Conservation (phyloP, 2,329 filamentous ascomycete genomes). For the Pseudogymnoascus sp. region DNA sequence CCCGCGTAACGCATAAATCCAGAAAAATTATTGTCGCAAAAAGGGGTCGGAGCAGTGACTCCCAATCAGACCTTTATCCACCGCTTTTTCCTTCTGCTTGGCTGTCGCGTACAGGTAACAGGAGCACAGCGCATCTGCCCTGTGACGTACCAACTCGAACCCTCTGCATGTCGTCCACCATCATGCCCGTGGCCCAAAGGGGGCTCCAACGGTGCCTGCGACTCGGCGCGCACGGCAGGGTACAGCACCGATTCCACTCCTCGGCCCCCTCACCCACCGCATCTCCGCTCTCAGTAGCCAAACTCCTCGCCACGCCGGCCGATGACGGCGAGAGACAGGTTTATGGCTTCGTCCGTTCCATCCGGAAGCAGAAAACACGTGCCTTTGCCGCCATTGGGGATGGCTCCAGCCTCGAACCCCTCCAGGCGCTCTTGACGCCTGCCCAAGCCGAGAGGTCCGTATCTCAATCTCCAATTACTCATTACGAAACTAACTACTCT, state of each 20-base stretch:
- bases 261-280: constrained; percentile 24
- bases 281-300: constrained; percentile 42
- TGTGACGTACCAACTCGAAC: constrained; percentile 4
- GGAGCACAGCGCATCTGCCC: constrained; percentile 3
- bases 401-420: constrained; percentile 68
- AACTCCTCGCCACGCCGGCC: constrained; percentile 45
- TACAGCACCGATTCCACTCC: constrained; percentile 17
- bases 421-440: constrained; percentile 48
- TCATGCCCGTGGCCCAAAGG: constrained; percentile 10
- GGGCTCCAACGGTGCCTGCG: constrained; percentile 7
- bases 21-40: neutral
- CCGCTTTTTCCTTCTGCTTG: neutral
- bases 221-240: constrained; percentile 8
- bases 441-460: constrained; percentile 23
- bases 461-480: constrained; percentile 10
- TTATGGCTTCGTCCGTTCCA: constrained; percentile 73
- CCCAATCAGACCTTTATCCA: neutral
- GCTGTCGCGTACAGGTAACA: neutral
- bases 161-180: constrained; percentile 1
- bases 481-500: constrained; percentile 11
- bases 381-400: constrained; percentile 82
- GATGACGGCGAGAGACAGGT: constrained; percentile 47
- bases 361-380: constrained; percentile 76
- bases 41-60: neutral
- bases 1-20: neutral